A percentile compares a stretch with the other conserved stretches of the same genome.
Evolutionary conservation across 2,329 filamentous ascomycete genomes (phyloP).

Genomic region (Colletotrichum cuscutae): DNA sequence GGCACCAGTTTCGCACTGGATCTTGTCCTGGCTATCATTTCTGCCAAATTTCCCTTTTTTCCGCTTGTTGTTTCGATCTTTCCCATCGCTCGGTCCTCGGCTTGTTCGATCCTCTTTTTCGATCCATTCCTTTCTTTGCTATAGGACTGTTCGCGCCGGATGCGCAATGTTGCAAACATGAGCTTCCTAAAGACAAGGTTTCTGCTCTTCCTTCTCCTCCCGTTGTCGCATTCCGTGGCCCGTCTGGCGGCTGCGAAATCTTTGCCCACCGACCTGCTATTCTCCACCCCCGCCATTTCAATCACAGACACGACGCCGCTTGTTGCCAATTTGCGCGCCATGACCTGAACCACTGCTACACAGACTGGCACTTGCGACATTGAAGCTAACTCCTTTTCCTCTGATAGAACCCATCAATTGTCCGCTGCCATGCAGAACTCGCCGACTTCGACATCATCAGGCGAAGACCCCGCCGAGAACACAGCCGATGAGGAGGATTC

Average conservation of each 20-base stretch:
- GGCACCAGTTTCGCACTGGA: slow-evolving; percentile 30
- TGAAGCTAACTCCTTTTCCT: slow-evolving; percentile 36
- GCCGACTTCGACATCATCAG: slow-evolving; percentile 80
- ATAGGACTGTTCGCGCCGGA: slow-evolving; percentile 25
- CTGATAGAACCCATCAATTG: slow-evolving; percentile 64
- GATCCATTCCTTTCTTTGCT: neutral
- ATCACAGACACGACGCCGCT: slow-evolving; percentile 15
- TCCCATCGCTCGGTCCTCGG: slow-evolving; percentile 28
- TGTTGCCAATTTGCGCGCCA: neutral
- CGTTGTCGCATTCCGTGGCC: slow-evolving; percentile 21
- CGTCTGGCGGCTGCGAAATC: slow-evolving; percentile 26
- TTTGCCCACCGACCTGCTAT: slow-evolving; percentile 25
- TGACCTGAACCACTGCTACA: neutral
- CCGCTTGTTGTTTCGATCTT: slow-evolving; percentile 16
- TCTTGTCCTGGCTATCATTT: slow-evolving; percentile 27
- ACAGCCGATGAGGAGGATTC: slow-evolving; percentile 98
- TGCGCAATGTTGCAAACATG: slow-evolving; percentile 53
- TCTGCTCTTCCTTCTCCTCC: slow-evolving; percentile 11
- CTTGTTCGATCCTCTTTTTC: slow-evolving; percentile 21
- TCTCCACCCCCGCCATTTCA: slow-evolving; percentile 31
- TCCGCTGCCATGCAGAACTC: slow-evolving; percentile 72
- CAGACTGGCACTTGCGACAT: neutral
- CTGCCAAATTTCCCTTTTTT: slow-evolving; percentile 11
- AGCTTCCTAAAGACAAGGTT: slow-evolving; percentile 58
- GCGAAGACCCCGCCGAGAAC: slow-evolving; percentile 87